Conservation (phyloP, 2,329 filamentous ascomycete genomes). For the Epichloe hybrida region DNA sequence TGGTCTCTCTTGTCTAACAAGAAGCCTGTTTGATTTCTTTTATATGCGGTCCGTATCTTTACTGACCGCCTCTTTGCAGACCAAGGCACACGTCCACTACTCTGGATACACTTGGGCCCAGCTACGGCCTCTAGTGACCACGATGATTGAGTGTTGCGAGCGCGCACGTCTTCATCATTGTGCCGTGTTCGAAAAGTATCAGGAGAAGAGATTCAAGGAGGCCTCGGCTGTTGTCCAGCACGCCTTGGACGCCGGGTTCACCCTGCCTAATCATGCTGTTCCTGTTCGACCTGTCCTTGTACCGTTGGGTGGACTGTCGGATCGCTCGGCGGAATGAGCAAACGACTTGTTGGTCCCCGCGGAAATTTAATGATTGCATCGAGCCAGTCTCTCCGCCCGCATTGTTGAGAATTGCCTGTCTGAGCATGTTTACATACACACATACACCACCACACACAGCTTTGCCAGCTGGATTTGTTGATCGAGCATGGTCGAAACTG, state of each 20-base stretch:
- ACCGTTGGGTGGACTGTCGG: conserved; percentile 12
- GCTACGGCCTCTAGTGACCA: conserved; percentile 60
- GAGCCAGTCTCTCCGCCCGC: not conserved
- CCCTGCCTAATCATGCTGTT: conserved; percentile 27
- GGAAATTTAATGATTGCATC: conserved; percentile 7
- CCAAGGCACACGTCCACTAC: conserved; percentile 74
- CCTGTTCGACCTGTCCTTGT: conserved; percentile 23
- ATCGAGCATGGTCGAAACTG: not conserved
- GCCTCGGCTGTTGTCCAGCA: conserved; percentile 68
- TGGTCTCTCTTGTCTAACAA: no score
- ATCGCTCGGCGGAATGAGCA: conserved; percentile 14
- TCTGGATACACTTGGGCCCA: conserved; percentile 86
- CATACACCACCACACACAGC: not conserved
- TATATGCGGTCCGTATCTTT: not conserved
- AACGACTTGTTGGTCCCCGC: conserved; percentile 19
- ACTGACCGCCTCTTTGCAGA: conserved; percentile 31
- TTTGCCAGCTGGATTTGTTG: not conserved
- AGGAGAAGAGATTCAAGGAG: conserved; percentile 73
- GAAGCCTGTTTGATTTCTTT: not conserved
- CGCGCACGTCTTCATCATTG: conserved; percentile 67
- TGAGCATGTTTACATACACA: not conserved
- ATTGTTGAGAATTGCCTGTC: not conserved
- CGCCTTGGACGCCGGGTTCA: conserved; percentile 52
- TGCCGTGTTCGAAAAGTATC: conserved; percentile 86
- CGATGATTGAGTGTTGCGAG: conserved; percentile 80